phyloP scores from a whole-genome alignment of 2,329 filamentous ascomycete genomes.

The Exophiala spinifera region DNA sequence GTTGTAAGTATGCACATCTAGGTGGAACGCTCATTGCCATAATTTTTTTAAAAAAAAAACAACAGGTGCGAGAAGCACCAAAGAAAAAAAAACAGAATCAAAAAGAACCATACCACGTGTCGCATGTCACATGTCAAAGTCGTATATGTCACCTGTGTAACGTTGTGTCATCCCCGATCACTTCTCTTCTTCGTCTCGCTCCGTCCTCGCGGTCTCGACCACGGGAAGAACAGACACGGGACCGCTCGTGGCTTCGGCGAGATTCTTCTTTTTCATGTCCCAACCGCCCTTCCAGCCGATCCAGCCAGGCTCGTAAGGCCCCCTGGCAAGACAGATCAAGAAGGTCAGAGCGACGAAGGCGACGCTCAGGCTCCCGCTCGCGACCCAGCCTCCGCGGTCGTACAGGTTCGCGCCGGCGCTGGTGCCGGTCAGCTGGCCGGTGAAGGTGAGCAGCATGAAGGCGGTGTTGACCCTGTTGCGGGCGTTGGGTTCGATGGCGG shows the following conservation, averaged over 20 bases:
- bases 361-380: constrained; percentile 56
- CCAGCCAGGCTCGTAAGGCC: constrained; percentile 58
- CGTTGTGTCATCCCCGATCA: neutral
- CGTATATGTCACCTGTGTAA: too few species aligned
- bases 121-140: too few species aligned
- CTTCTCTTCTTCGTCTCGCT: constrained; percentile 4
- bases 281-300: constrained; percentile 60
- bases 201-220: neutral
- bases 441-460: constrained; percentile 75
- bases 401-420: constrained; percentile 58
- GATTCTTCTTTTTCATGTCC: constrained; percentile 39
- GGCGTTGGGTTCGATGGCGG: constrained; percentile 66
- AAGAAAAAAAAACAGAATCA: too few species aligned
- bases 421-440: constrained; percentile 70
- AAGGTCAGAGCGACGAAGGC: constrained; percentile 52
- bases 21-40: too few species aligned
- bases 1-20: too few species aligned
- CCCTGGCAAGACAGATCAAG: constrained; percentile 46
- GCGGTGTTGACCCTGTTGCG: constrained; percentile 76
- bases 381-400: constrained; percentile 55
- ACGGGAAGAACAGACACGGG: constrained; percentile 3
- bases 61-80: too few species aligned
- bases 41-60: too few species aligned
- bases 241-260: constrained; percentile 20
- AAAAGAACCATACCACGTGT: too few species aligned